Base-by-base conservation (phyloP, 805 yeast genomes). In the Lipomyces yamanashiensis region DNA sequence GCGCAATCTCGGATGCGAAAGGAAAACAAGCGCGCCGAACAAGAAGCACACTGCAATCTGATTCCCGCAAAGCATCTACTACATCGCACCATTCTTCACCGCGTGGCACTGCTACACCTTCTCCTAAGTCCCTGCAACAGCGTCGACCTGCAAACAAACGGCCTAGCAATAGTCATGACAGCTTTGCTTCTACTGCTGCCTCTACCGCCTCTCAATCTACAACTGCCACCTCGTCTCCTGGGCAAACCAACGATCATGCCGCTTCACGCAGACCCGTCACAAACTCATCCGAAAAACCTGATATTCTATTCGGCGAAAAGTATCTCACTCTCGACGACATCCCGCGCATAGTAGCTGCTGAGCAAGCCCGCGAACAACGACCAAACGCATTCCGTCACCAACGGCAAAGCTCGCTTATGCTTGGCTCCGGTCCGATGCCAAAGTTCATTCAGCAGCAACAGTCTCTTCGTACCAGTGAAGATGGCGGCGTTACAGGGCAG, bases 271-370 rank as follows among this genome's bases (percentile, higher is more conserved):
- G 49, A 21, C n/a, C 63, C 4, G 33, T 51, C 1, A 47, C 59
- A 1, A 41, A 49, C 10, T 33, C 63, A 12, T 49, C 39, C 17
- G 62, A 58, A 13, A 64, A 58, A 37, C 54, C 66, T 3, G 63
- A 61, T 34, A 62, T 64, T 15, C 33, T 66, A 37, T 66, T 64
- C 43, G 69, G 69, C 21, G 96, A 93, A 70, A 90, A 89, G 70
- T 87, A 93, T 0, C 82, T 95, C 58, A 93, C 98, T 0, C 82
- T 95, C 70, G 98, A 95, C 76, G 99, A 95, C 76, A 95, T 95
- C 71, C 97, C 98, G 7, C 82, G 98, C 68, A 93, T 95, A 73
- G 98, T 95, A 7, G 96, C 98, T 1, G 93, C 96, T 9, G 98
- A 95, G 71, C 97, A 93, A 75, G 97, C 98, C 0, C 81, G 97